These are phyloP conservation scores for Stramenopiles sp. DNA, from an alignment of 352 stramenopile genomes.

Conservation along the genomic window DNA sequence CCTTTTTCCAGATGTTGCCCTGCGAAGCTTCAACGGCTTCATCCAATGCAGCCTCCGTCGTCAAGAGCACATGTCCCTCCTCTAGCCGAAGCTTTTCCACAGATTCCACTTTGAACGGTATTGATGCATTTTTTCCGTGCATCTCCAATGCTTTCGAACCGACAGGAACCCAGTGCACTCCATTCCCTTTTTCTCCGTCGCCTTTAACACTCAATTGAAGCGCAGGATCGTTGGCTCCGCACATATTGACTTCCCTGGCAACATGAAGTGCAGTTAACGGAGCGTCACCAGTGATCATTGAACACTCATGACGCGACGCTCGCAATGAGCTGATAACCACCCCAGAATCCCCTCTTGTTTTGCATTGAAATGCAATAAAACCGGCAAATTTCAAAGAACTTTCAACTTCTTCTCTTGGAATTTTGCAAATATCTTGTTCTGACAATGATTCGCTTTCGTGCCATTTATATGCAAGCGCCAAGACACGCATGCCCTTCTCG, in stretches of 20 bases:
- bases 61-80: slow-evolving; percentile 22
- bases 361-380: slow-evolving; percentile 72
- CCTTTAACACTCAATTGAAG: background rate
- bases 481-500: slow-evolving; percentile 48
- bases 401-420: slow-evolving; percentile 66
- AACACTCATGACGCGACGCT: slow-evolving; percentile 66
- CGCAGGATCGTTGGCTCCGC: background rate
- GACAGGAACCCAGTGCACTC: background rate
- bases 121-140: background rate
- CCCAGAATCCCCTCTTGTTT: slow-evolving; percentile 79
- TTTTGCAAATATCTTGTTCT: slow-evolving; percentile 43
- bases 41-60: slow-evolving; percentile 49
- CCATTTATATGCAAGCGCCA: slow-evolving; percentile 89
- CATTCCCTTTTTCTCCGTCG: background rate
- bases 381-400: slow-evolving; percentile 78
- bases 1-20: slow-evolving; percentile 20
- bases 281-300: slow-evolving; percentile 97
- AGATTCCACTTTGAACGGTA: background rate
- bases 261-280: slow-evolving; percentile 90
- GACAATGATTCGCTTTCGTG: too few species aligned
- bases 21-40: slow-evolving; percentile 16
- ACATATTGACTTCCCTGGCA: slow-evolving; percentile 76
- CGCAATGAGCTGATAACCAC: slow-evolving; percentile 75
- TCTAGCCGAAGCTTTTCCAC: background rate
- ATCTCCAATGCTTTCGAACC: too few species aligned